Percentiles rank a stretch among this genome's conserved stretches.
These are phyloP conservation scores for Polytrichum commune DNA, from an alignment of 225 moss, liverwort and hornwort genomes.

Conservation along the genomic window DNA sequence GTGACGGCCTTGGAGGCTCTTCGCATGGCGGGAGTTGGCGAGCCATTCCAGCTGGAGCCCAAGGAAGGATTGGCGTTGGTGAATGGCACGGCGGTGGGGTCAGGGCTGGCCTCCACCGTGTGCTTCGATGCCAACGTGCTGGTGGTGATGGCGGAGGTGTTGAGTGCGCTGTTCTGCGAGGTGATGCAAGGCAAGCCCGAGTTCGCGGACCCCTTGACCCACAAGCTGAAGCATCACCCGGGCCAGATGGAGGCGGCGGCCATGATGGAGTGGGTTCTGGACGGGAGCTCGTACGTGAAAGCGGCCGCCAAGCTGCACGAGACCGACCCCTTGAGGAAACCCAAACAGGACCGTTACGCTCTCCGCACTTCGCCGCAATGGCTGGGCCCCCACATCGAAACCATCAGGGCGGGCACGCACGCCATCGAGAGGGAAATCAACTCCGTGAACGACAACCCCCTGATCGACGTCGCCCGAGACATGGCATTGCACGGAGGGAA, in stretches of 20 bases:
- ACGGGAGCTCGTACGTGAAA: constrained; percentile 9
- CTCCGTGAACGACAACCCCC: constrained; percentile 29
- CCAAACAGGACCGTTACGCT: constrained; percentile 7
- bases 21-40: constrained; percentile 3
- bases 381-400: constrained; percentile 17
- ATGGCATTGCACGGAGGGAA: constrained; percentile 24
- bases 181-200: constrained; percentile 10
- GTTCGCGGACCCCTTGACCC: constrained; percentile 6
- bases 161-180: constrained; percentile 6
- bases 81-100: constrained; percentile 9
- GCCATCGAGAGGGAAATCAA: constrained; percentile 32
- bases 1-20: neutral
- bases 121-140: constrained; percentile 8
- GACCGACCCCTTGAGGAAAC: constrained; percentile 6
- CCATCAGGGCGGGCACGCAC: constrained; percentile 14
- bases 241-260: constrained; percentile 8
- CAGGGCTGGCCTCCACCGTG: neutral
- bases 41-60: constrained; percentile 5
- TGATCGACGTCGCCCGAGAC: constrained; percentile 18
- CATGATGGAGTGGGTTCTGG: constrained; percentile 12
- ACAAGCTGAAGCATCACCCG: constrained; percentile 8
- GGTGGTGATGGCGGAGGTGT: constrained; percentile 8
- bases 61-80: constrained; percentile 6
- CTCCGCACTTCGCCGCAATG: constrained; percentile 9
- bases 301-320: constrained; percentile 4